Evolutionary conservation across 2,329 filamentous ascomycete species (phyloP).

Genomic region (Mycocentrospora acerina): DNA sequence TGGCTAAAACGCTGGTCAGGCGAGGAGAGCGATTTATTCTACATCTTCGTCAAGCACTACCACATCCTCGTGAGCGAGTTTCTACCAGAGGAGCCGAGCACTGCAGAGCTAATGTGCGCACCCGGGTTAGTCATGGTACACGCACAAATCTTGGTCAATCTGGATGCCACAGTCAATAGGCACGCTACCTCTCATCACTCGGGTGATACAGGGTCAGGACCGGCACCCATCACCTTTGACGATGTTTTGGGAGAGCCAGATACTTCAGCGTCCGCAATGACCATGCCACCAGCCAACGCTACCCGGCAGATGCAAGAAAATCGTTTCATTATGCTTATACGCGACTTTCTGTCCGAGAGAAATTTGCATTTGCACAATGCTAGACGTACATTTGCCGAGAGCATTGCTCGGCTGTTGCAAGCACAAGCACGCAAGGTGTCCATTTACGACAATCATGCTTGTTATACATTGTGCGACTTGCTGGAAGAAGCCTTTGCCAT

Average conservation of each 20-base stretch:
- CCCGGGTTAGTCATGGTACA: constrained; percentile 81
- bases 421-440: constrained; percentile 74
- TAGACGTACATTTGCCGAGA: constrained; percentile 72
- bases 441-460: constrained; percentile 77
- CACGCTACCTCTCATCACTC: constrained; percentile 51
- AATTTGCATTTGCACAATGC: constrained; percentile 55
- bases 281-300: constrained; percentile 68
- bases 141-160: constrained; percentile 73
- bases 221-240: constrained; percentile 64
- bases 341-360: constrained; percentile 72
- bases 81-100: constrained; percentile 49
- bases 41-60: constrained; percentile 87
- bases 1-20: constrained; percentile 88
- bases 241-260: constrained; percentile 66
- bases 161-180: constrained; percentile 83
- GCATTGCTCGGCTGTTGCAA: constrained; percentile 73
- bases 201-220: constrained; percentile 33
- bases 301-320: constrained; percentile 87
- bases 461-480: constrained; percentile 89
- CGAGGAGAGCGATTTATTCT: constrained; percentile 84
- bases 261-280: constrained; percentile 62
- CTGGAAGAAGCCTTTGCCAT: constrained; percentile 77
- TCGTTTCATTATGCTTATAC: constrained; percentile 75
- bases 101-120: constrained; percentile 62
- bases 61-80: constrained; percentile 74